Percentiles rank a stretch among this genome's conserved stretches.
These are phyloP conservation scores for Spathaspora passalidarum DNA, from an alignment of 805 yeast genomes.

Conservation along the genomic window DNA sequence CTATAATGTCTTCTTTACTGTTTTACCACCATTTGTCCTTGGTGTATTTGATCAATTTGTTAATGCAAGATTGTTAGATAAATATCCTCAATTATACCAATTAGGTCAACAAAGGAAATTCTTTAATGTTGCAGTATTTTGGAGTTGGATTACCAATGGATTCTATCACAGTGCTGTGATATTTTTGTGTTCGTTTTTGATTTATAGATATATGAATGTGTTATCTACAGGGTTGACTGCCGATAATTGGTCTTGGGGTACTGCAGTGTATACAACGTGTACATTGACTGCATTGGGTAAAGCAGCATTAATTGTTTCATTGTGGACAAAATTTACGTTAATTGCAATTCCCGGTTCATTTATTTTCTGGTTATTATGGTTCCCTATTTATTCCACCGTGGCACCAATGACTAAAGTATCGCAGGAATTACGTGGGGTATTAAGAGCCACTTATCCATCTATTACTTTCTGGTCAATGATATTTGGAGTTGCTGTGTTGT, in stretches of 20 bases:
- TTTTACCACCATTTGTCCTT: constrained; percentile 90
- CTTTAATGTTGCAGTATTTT: constrained; percentile 86
- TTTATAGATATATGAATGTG: constrained; percentile 66
- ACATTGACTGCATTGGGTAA: constrained; percentile 88
- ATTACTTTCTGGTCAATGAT: constrained; percentile 80
- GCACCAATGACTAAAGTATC: constrained; percentile 86
- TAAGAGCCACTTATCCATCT: constrained; percentile 72
- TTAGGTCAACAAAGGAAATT: constrained; percentile 87
- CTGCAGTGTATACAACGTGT: constrained; percentile 83
- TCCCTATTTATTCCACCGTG: constrained; percentile 81
- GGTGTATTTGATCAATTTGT: constrained; percentile 98
- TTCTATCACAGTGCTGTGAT: constrained; percentile 89
- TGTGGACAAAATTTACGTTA: constrained; percentile 93
- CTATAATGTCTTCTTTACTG: constrained; percentile 92
- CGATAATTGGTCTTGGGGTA: constrained; percentile 95
- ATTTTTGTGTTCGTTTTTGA: constrained; percentile 66
- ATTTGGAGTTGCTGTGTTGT: constrained; percentile 70
- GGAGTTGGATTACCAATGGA: constrained; percentile 98
- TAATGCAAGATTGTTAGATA: constrained; percentile 80
- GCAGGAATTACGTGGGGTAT: constrained; percentile 77
- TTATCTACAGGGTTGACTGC: constrained; percentile 66
- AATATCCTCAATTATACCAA: constrained; percentile 90
- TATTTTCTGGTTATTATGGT: constrained; percentile 74
- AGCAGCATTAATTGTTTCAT: constrained; percentile 86
- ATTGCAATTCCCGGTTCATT: constrained; percentile 95